Evolutionary conservation across 805 yeast genomes (phyloP).

Genomic region (Jamesozyma spencerorum): DNA sequence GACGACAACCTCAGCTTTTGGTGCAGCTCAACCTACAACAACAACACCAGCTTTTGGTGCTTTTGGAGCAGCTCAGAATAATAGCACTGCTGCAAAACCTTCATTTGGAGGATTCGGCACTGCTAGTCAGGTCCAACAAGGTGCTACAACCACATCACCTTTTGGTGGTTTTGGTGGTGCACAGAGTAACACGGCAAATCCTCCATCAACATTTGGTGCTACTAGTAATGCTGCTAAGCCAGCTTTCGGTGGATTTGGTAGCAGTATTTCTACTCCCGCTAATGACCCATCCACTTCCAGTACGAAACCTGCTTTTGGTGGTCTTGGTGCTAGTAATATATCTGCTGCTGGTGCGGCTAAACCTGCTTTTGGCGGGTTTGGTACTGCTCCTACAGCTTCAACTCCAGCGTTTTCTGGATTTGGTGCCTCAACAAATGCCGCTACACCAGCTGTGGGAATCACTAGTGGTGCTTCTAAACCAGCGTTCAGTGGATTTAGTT

Average conservation of each 20-base stretch:
- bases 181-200: neutral
- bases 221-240: neutral
- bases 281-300: slow-evolving; percentile 1
- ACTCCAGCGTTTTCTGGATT: slow-evolving; percentile 8
- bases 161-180: slow-evolving; percentile 10
- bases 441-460: neutral
- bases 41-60: slow-evolving; percentile 1
- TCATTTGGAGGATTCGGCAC: slow-evolving; percentile 10
- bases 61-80: too few species aligned
- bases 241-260: slow-evolving; percentile 2
- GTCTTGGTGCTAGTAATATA: slow-evolving; percentile 6
- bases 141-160: slow-evolving; percentile 4
- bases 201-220: slow-evolving; percentile 1
- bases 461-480: slow-evolving; percentile 1
- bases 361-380: slow-evolving; percentile 6
- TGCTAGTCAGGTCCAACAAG: neutral
- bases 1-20: neutral
- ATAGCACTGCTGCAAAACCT: slow-evolving; percentile 2
- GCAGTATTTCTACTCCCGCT: slow-evolving; percentile 3
- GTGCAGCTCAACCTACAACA: neutral
- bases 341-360: neutral
- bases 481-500: slow-evolving; percentile 2
- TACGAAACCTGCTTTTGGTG: slow-evolving; percentile 7
- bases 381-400: slow-evolving; percentile 3
- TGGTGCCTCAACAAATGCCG: slow-evolving; percentile 1